Percentiles rank a stretch among this genome's conserved stretches.
These are phyloP conservation scores for Aspergillus sp. DNA, from an alignment of 2,329 filamentous ascomycete species.

Conservation along the genomic window DNA sequence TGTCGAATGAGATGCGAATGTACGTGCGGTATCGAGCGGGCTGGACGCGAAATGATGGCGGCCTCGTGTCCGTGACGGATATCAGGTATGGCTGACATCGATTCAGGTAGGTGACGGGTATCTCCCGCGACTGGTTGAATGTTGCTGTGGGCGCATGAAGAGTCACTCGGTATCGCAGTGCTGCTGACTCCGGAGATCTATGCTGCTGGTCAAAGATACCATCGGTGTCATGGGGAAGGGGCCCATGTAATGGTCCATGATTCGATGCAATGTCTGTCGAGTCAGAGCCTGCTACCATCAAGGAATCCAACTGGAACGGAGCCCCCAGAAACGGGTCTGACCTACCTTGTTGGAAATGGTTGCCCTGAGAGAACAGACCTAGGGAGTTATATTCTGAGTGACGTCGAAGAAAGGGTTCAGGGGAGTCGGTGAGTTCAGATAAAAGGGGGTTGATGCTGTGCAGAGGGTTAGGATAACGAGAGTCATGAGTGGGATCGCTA, in stretches of 20 bases:
- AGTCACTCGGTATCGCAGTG: slow-evolving; percentile 67
- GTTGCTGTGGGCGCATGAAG: slow-evolving; percentile 91
- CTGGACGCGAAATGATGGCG: slow-evolving; percentile 55
- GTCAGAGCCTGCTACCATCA: background rate
- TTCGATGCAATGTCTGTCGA: background rate
- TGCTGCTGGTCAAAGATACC: background rate
- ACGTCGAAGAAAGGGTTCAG: background rate
- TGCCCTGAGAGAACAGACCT: background rate
- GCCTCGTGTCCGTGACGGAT: slow-evolving; percentile 72
- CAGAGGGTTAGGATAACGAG: background rate
- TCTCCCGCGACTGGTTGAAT: slow-evolving; percentile 79
- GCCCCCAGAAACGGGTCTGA: background rate
- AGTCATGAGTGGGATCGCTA: background rate
- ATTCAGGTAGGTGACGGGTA: slow-evolving; percentile 93
- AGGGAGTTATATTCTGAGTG: background rate
- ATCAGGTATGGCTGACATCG: slow-evolving; percentile 93
- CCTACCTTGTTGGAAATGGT: background rate
- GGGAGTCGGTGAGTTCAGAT: background rate
- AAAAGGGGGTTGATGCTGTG: background rate
- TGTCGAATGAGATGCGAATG: slow-evolving; percentile 86
- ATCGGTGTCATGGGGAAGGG: background rate
- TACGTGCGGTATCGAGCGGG: slow-evolving; percentile 78
- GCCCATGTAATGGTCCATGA: too few species aligned
- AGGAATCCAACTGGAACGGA: background rate
- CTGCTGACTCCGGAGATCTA: background rate